Evolutionary conservation across 2,329 filamentous ascomycete species (phyloP).

Genomic region (Alternaria ethzedia): DNA sequence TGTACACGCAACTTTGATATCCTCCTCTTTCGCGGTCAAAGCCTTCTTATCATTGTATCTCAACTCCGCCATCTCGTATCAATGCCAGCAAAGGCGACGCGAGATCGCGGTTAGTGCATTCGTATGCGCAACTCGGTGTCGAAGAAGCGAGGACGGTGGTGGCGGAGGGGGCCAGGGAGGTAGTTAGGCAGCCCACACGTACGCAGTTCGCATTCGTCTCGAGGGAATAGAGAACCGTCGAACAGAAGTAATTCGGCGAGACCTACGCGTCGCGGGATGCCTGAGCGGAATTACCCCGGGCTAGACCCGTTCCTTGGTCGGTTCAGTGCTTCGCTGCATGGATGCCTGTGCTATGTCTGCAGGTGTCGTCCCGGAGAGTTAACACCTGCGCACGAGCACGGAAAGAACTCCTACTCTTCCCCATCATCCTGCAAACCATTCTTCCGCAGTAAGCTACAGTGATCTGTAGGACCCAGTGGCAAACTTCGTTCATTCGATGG

Average conservation of each 20-base stretch:
- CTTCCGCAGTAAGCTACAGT: not conserved
- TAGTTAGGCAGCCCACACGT: not conserved
- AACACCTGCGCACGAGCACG: not conserved
- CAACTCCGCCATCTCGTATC: not conserved
- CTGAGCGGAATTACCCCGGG: not conserved
- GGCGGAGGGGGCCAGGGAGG: not conserved
- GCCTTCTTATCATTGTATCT: not conserved
- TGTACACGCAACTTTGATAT: not conserved
- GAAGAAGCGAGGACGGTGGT: not conserved
- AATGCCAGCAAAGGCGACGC: not conserved
- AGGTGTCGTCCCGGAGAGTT: no score
- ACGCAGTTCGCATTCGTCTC: not conserved
- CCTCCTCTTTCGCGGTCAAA: not conserved
- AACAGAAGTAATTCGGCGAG: not conserved
- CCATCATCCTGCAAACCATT: not conserved
- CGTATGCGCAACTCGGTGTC: conserved; percentile 1
- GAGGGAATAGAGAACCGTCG: not conserved
- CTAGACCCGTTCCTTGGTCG: not conserved
- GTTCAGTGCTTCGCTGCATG: not conserved
- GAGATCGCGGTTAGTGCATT: not conserved
- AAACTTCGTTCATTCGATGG: accelerated
- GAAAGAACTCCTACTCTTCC: not conserved
- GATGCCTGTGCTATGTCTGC: no score
- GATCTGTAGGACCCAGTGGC: accelerated
- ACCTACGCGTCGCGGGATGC: conserved; percentile 5